A percentile compares a stretch with the other conserved stretches of the same genome.
phyloP scores from a whole-genome alignment of 1,284 basidiomycete genomes.

The Apiotrichum montevideense region DNA sequence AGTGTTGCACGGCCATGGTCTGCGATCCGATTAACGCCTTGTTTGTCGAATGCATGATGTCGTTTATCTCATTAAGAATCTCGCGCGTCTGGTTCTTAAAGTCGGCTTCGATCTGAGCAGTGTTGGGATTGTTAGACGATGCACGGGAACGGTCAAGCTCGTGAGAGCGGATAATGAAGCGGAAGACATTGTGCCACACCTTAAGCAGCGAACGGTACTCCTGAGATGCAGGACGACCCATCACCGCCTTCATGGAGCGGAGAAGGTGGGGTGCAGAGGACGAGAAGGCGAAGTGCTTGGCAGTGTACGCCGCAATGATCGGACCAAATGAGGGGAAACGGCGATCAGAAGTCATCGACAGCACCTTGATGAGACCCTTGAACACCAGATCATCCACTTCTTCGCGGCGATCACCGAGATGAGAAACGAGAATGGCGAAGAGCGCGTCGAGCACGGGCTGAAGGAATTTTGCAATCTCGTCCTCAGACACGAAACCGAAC shows the following conservation, averaged over 20 bases:
- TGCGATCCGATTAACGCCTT: constrained; percentile 89
- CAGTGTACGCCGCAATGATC: constrained; percentile 88
- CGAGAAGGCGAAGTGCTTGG: constrained; percentile 75
- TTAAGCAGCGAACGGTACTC: constrained; percentile 86
- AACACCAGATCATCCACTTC: constrained; percentile 84
- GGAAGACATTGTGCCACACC: constrained; percentile 92
- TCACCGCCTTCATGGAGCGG: constrained; percentile 75
- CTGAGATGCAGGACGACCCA: constrained; percentile 64
- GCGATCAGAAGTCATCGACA: constrained; percentile 84
- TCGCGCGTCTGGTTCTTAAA: constrained; percentile 76
- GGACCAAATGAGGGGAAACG: constrained; percentile 91
- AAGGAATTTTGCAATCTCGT: constrained; percentile 91
- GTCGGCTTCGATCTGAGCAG: constrained; percentile 73
- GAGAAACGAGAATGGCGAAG: constrained; percentile 78
- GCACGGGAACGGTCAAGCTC: constrained; percentile 81
- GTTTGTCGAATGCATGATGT: constrained; percentile 76
- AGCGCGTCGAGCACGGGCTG: constrained; percentile 87
- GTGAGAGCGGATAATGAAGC: constrained; percentile 80
- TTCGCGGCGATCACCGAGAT: constrained; percentile 58
- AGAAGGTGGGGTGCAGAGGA: constrained; percentile 74
- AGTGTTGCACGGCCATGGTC: constrained; percentile 87
- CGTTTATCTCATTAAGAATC: constrained; percentile 73
- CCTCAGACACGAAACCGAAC: constrained; percentile 87
- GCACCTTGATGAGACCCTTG: constrained; percentile 80
- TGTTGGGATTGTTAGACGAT: constrained; percentile 68